Evolutionary conservation across 2,329 filamentous ascomycete genomes (phyloP), one percentile per base, ranked within the genome.

Genomic region (Colletotrichum zoysiae): DNA sequence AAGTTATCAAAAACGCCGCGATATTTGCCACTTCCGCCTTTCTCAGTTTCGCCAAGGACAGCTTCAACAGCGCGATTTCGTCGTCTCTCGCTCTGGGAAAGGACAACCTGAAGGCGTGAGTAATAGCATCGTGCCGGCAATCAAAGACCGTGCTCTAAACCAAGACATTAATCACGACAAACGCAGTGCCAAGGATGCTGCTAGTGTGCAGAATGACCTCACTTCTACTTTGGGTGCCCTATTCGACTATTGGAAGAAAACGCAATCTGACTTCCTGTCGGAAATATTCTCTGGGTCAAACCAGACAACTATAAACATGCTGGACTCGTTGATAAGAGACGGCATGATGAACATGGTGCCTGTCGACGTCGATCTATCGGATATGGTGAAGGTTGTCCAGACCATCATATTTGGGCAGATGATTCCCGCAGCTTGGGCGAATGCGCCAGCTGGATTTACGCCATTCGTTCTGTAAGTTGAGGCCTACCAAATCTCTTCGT

Each of bases 311-410:
- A 33, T 66, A 9, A 35, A 1, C n/a, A 67, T 70, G 67, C 67
- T 70, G 1, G 9, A 23, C 16, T 58, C 53, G 0, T 9, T 67
- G 5, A 60, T 70, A 0, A 42, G 53, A 14, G 55, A 67, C 0
- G 62, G 67, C 40, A 67, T 60, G 62, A 60, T 67, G 62, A 67
- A 70, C 40, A 70, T 56, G 48, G 35, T 70, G 16, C 67, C 67
- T 0, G n/a, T 51, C 55, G 67, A 66, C 18, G 35, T 70, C 2
- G 50, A 67, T 1, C 55, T 70, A 5, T 70, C 67, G 2, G 67
- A 18, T 3, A 70, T 70, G 67, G 48, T 55, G 2, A 2, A 40
- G 0, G 8, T 20, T 2, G 46, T 70, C 2, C 35, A 70, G 46
- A 70, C 8, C 12, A 48, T 70, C 38, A 38, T 70, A 18, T 12